Evolutionary conservation across 1,139 yeast species (phyloP), one percentile per base, ranked within the genome.

Genomic region (Blastobotrys raffinosifermentans): DNA sequence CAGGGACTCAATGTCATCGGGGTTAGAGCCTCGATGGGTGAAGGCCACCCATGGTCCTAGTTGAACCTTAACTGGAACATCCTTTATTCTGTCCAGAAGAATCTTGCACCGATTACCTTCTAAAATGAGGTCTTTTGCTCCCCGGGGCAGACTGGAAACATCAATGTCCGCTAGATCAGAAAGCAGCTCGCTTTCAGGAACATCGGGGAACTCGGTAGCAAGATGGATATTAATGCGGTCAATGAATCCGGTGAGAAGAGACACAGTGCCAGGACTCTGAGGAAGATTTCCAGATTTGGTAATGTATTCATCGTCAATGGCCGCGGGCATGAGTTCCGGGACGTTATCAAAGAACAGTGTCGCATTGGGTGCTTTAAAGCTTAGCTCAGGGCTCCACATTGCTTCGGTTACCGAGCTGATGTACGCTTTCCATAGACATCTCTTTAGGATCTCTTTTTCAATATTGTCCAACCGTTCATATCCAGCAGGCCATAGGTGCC

Each of bases 271-370:
- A n/a, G 10, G 6, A 8, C 37, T 31, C 30, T 36, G 42, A 10
- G 31, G 18, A 11, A 21, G 14, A 18, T 27, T 19, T 4, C 19
- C 31, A 8, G 20, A 19, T n/a, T 22, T 16, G 10, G 34, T 39
- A 25, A 39, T 36, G 17, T 16, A 36, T 22, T 39, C 42, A 20
- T 36, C 42, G 21, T 39, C 42, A 7, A 39, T 34, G 13, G 22
- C 30, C 9, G 30, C 34, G 10, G 37, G 40, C 17, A 27, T 18
- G 20, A 36, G 10, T 10, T 23, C 30, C 9, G 30, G 22, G 11
- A 31, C 33, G n/a, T 25, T 8, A 14, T 25, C 27, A n/a, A 25
- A 25, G 11, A 6, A 14, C 27, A 25, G 11, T 6, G 7, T 14
- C 6, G 7, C 27, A n/a, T n/a, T 14, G 7, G 14, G 7, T 6